Percentiles rank a stretch among this genome's conserved stretches.
Conservation (phyloP, 2,329 filamentous ascomycete species). For the Pseudogymnoascus sp. region DNA sequence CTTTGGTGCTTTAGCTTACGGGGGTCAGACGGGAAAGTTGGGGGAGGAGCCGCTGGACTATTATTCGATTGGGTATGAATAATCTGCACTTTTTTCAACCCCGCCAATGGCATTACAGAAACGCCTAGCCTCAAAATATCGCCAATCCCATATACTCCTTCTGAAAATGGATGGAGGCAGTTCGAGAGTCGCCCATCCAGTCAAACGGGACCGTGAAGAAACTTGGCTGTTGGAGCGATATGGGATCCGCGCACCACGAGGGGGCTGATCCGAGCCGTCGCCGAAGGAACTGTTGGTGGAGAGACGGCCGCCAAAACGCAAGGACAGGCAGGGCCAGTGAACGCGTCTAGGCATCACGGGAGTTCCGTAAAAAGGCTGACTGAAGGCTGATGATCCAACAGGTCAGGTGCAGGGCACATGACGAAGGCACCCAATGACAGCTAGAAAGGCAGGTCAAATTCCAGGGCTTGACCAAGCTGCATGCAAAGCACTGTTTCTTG, state of each 20-base stretch:
- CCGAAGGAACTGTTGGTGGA: background rate
- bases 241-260: background rate
- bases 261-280: constrained; percentile 3
- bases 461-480: background rate
- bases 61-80: constrained; percentile 2
- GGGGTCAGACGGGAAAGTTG: constrained; percentile 2
- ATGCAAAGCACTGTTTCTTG: background rate
- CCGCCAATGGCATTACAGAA: background rate
- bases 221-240: background rate
- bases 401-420: background rate
- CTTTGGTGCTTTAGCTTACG: constrained; percentile 1
- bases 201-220: background rate
- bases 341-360: constrained; percentile 7
- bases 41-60: constrained; percentile 1
- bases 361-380: constrained; percentile 4
- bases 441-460: background rate
- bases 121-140: background rate
- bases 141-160: background rate
- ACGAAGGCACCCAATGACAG: constrained; percentile 5
- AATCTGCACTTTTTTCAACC: background rate
- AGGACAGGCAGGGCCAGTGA: background rate
- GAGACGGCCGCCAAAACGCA: background rate
- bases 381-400: constrained; percentile 2
- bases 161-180: background rate
- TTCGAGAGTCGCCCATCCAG: constrained; percentile 4